Evolutionary conservation across 2,329 filamentous ascomycete genomes (phyloP), one percentile per base, ranked within the genome.

Genomic region (Byssochlamys sp.): DNA sequence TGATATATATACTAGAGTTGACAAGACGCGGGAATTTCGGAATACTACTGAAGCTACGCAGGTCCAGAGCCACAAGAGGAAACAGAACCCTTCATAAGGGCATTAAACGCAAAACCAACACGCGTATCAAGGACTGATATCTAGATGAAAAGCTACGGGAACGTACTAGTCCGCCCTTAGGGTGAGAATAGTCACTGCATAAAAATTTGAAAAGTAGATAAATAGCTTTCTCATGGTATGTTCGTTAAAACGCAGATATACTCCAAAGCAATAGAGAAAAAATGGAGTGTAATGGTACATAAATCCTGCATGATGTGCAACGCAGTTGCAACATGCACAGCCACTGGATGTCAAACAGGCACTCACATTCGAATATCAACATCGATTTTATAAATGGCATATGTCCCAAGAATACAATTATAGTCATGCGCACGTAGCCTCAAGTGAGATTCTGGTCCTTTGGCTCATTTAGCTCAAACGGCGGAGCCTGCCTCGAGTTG

Each of bases 401-500:
- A 45, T 45, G 39, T 19, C 19, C 14, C 39, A 19, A 45, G 52
- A 28, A 9, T 53, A 5, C 52, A 24, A 19, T 25, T 35, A 25
- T 33, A 54, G 25, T 54, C 53, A 39, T n/a, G 24, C 25, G 19
- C 14, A 29, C n/a, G 24, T 26, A 54, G n/a, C 10, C 24, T 65
- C 53, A 65, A 51, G 35, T 28, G 52, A 19, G 39, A n/a, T 45
- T 19, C 19, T 4, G 24, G 19, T 45, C 14, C 39, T 19, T 19
- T 19, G 19, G 19, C 19, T 19, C 19, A 7, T 31, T 45, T 45
- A 1, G n/a, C 39, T 45, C 7, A 45, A 6, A 24, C 39, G 14
- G 50, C 12, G 29, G 59, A 54, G 10, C 64, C 65, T 28, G 66
- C 63, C 52, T 67, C 66, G 28, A 65, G 58, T 51, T 67, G 63